Conservation (phyloP, 345 rosid genomes). For the Eutrema heterophyllum region DNA sequence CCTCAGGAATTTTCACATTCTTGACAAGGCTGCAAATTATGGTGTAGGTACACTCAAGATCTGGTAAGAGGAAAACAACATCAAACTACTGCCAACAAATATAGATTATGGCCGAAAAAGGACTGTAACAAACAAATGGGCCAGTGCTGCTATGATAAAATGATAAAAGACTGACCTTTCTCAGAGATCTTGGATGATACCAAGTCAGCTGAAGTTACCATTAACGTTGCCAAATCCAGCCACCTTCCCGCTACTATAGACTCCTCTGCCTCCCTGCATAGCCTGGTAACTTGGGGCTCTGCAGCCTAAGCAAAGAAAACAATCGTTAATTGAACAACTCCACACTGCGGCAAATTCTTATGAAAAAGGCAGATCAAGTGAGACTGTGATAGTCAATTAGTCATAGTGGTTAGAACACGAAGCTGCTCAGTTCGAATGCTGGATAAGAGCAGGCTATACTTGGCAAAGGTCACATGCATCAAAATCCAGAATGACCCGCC, state of each 20-base stretch:
- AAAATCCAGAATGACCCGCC: background rate
- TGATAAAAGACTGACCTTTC: constrained; percentile 51
- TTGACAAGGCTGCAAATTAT: constrained; percentile 84
- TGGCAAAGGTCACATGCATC: background rate
- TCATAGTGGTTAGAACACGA: background rate
- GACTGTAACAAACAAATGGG: background rate
- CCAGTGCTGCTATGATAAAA: background rate
- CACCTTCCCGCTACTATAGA: constrained; percentile 55
- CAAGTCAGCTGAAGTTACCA: constrained; percentile 88
- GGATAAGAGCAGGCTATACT: background rate
- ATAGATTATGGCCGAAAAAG: background rate
- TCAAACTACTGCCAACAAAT: background rate
- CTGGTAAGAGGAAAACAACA: constrained; percentile 34
- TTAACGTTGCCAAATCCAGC: constrained; percentile 77
- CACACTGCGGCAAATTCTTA: background rate
- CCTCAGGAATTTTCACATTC: constrained; percentile 49
- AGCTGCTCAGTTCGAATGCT: background rate
- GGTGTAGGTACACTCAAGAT: constrained; percentile 89
- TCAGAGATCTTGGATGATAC: constrained; percentile 83
- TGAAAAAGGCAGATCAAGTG: background rate
- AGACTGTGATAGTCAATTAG: background rate
- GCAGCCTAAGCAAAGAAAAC: constrained; percentile 45
- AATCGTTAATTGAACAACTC: background rate
- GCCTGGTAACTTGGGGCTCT: constrained; percentile 64
- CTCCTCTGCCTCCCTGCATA: constrained; percentile 77